A percentile compares a stretch with the other conserved stretches of the same genome.
phyloP scores from a whole-genome alignment of 208 protist genomes.

The Trypanosoma rangeli region DNA sequence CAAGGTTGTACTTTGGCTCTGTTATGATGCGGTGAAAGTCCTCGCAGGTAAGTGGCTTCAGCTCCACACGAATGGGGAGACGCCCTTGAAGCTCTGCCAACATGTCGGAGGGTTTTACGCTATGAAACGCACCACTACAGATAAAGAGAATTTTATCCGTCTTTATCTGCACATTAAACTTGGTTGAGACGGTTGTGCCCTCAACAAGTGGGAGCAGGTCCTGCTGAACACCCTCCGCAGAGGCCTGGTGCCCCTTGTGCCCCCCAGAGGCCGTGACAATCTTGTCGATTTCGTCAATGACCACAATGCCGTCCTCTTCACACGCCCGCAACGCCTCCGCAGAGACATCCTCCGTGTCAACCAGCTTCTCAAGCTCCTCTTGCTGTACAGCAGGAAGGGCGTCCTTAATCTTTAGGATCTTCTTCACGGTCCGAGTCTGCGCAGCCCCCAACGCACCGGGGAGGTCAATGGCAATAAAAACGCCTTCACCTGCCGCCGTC shows the following conservation, averaged over 20 bases:
- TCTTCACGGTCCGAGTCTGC: conserved; percentile 84
- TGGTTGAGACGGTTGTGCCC: conserved; percentile 96
- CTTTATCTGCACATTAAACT: conserved; percentile 96
- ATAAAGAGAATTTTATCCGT: conserved; percentile 99
- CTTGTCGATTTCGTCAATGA: conserved; percentile 99
- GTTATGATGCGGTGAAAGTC: conserved; percentile 98
- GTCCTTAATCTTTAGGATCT: conserved; percentile 94
- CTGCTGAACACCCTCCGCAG: conserved; percentile 97
- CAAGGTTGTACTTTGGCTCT: conserved; percentile 97
- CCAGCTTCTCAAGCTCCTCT: conserved; percentile 94
- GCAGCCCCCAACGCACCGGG: conserved; percentile 77
- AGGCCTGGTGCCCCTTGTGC: conserved; percentile 93
- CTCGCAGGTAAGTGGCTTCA: conserved; percentile 95
- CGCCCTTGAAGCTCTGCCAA: conserved; percentile 96
- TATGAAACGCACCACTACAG: conserved; percentile 97
- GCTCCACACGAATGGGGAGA: conserved; percentile 98
- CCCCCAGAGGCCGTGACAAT: conserved; percentile 91
- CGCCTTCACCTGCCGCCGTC: conserved; percentile 62
- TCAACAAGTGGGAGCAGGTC: conserved; percentile 98
- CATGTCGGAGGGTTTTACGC: conserved; percentile 94
- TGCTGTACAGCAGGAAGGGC: conserved; percentile 89
- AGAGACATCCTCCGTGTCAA: conserved; percentile 92
- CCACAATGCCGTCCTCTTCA: conserved; percentile 98
- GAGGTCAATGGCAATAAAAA: conserved; percentile 89
- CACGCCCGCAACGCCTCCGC: conserved; percentile 94